Percentiles rank a stretch among this genome's conserved stretches.
phyloP scores from a whole-genome alignment of 257 asterid species.

The Vinca minor region DNA sequence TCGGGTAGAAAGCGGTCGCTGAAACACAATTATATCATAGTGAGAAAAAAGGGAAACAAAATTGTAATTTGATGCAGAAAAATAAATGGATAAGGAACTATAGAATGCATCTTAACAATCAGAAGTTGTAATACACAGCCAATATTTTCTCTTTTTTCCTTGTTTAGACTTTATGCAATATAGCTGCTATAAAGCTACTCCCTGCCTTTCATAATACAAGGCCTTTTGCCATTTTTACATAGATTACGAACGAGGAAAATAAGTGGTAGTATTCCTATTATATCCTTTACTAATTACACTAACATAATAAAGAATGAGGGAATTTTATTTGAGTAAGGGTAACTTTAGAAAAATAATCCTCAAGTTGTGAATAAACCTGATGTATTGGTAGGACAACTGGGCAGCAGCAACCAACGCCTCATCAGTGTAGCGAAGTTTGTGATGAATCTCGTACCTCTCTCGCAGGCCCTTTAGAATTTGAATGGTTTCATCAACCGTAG shows the following conservation, averaged over 20 bases:
- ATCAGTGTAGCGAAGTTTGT: slow-evolving; percentile 92
- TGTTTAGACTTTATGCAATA: too few species aligned
- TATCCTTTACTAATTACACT: too few species aligned
- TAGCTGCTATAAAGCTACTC: too few species aligned
- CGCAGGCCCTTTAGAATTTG: slow-evolving; percentile 83
- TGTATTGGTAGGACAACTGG: slow-evolving; percentile 80
- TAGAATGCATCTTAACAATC: not conserved
- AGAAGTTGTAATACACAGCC: not conserved
- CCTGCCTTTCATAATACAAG: too few species aligned
- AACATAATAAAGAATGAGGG: too few species aligned
- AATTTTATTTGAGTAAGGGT: too few species aligned
- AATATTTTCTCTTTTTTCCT: not conserved
- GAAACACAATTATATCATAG: slow-evolving; percentile 23
- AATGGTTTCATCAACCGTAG: slow-evolving; percentile 88
- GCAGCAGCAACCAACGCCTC: slow-evolving; percentile 84
- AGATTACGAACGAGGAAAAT: too few species aligned
- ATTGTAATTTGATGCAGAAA: not conserved
- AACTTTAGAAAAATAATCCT: too few species aligned
- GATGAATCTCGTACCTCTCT: slow-evolving; percentile 91
- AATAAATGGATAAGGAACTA: not conserved
- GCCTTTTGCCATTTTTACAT: too few species aligned
- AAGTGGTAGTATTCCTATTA: too few species aligned
- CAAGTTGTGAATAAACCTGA: slow-evolving; percentile 35
- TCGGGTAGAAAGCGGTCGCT: slow-evolving; percentile 98
- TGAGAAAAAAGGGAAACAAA: slow-evolving; percentile 24